Conservation (phyloP, 371 early-diverging fungal genomes). For the Smittium mucronatum region DNA sequence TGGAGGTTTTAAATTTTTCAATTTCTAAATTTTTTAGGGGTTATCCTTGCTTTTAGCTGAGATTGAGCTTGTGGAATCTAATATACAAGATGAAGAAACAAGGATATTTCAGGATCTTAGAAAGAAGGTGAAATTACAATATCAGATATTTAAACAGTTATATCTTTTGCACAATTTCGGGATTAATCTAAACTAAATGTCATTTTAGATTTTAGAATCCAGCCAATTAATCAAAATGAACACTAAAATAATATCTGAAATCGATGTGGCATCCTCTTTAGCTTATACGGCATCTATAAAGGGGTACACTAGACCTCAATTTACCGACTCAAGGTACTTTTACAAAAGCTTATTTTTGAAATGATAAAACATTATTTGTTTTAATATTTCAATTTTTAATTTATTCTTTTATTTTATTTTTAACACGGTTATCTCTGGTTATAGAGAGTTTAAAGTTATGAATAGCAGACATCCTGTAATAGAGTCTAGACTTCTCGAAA, state of each 20-base stretch:
- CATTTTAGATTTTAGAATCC: background rate
- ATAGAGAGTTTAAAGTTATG: slow-evolving; percentile 20
- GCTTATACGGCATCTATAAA: slow-evolving; percentile 21
- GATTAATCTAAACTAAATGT: too few species aligned
- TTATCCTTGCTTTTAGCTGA: slow-evolving; percentile 29
- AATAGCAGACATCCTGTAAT: slow-evolving; percentile 85
- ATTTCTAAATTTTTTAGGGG: background rate
- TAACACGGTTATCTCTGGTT: background rate
- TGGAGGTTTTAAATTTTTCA: too few species aligned
- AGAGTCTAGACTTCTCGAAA: slow-evolving; percentile 47
- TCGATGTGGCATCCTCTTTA: slow-evolving; percentile 27
- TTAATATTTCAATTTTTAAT: background rate
- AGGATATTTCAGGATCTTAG: slow-evolving; percentile 27
- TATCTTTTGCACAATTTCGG: too few species aligned
- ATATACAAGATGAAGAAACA: slow-evolving; percentile 23
- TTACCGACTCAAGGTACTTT: slow-evolving; percentile 5
- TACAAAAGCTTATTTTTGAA: background rate
- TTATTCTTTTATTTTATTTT: background rate
- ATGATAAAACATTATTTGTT: background rate
- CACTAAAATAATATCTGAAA: slow-evolving; percentile 22
- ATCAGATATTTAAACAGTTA: too few species aligned
- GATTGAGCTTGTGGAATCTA: slow-evolving; percentile 21
- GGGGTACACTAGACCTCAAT: slow-evolving; percentile 25
- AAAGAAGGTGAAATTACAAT: slow-evolving; percentile 9
- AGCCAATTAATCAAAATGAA: slow-evolving; percentile 18